Conservation (phyloP, 768 basidiomycete species). For the Sarcomyxa edulis region DNA sequence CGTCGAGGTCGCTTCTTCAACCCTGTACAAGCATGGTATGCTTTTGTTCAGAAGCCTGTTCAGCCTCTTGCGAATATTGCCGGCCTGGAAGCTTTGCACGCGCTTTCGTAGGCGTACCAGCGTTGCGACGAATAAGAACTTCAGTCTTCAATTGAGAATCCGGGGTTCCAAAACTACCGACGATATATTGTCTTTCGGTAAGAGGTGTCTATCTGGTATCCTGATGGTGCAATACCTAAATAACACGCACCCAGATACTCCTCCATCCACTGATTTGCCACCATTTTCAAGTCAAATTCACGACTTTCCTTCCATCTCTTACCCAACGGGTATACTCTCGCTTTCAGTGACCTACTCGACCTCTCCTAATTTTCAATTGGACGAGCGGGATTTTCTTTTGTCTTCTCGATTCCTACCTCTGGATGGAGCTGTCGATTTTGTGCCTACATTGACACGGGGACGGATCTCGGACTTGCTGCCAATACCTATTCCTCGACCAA, state of each 20-base stretch:
- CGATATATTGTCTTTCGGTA: constrained; percentile 30
- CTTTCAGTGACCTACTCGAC: constrained; percentile 63
- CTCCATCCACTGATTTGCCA: constrained; percentile 29
- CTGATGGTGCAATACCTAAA: too few species aligned
- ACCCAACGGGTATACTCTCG: constrained; percentile 59
- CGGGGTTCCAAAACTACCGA: constrained; percentile 23
- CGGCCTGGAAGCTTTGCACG: constrained; percentile 70
- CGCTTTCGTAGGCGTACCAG: constrained; percentile 44
- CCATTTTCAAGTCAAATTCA: constrained; percentile 48
- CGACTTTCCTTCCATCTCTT: constrained; percentile 60
- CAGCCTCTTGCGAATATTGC: constrained; percentile 67
- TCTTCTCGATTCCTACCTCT: constrained; percentile 69
- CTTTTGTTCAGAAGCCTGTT: constrained; percentile 75
- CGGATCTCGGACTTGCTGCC: too few species aligned
- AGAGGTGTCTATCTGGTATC: too few species aligned
- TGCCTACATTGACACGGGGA: constrained; percentile 66
- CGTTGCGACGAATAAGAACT: constrained; percentile 34
- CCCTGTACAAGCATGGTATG: constrained; percentile 83
- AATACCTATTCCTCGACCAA: too few species aligned
- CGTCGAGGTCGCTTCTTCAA: constrained; percentile 58
- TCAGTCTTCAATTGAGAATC: constrained; percentile 45
- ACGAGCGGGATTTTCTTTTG: constrained; percentile 72
- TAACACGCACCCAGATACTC: constrained; percentile 28
- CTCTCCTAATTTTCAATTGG: constrained; percentile 64
- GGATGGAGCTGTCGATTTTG: constrained; percentile 61